phyloP scores from a whole-genome alignment of 176 grass and related monocot genomes.

The Panicum miliaceum region DNA sequence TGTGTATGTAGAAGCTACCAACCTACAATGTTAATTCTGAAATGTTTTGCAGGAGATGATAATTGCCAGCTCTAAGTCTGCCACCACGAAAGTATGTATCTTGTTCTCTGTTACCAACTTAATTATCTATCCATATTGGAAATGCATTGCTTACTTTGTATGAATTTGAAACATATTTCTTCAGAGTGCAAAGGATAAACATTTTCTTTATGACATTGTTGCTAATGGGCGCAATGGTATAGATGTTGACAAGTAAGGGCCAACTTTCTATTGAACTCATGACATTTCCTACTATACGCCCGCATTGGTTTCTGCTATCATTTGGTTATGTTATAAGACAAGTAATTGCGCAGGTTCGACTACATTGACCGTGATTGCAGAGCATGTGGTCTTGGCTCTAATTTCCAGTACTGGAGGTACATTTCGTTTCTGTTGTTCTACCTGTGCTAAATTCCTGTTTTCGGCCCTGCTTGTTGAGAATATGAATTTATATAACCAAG shows the following conservation, averaged over 20 bases:
- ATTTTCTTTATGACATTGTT: constrained; percentile 97
- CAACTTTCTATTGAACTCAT: constrained; percentile 33
- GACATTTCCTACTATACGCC: constrained; percentile 9
- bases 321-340: constrained; percentile 41
- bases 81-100: constrained; percentile 57
- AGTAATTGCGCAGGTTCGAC: constrained; percentile 75
- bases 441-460: constrained; percentile 4
- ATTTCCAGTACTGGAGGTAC: constrained; percentile 91
- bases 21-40: neutral
- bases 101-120: constrained; percentile 16
- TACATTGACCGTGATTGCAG: constrained; percentile 94
- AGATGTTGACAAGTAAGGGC: constrained; percentile 93
- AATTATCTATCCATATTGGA: neutral
- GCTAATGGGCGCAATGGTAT: constrained; percentile 97
- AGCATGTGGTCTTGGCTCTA: constrained; percentile 92
- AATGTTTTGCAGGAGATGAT: constrained; percentile 80
- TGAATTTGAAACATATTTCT: constrained; percentile 42
- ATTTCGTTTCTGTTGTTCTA: constrained; percentile 9
- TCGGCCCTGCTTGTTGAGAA: neutral
- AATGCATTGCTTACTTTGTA: constrained; percentile 23
- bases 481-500: neutral
- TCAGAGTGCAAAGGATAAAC: constrained; percentile 80
- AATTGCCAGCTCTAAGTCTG: constrained; percentile 67
- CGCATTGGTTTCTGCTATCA: constrained; percentile 22
- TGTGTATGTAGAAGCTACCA: neutral